Percentiles rank a stretch among this genome's conserved stretches.
Evolutionary conservation across 257 asterid species (phyloP).

Genomic region (Cynanchum wilfordii): DNA sequence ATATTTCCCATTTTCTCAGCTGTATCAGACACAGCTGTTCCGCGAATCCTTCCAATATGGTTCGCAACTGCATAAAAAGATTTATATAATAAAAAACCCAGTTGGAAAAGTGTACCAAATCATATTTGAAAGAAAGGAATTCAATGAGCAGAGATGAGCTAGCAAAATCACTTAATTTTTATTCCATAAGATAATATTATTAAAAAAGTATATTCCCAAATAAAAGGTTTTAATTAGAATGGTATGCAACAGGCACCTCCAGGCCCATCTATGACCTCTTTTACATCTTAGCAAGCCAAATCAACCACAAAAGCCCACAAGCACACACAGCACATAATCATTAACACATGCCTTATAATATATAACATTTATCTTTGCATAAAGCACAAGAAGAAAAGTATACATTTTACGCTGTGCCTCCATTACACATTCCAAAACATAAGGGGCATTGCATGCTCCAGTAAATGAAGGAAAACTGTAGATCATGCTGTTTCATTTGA

Average conservation of each 20-base stretch:
- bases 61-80: constrained; percentile 6
- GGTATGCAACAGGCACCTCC: background rate
- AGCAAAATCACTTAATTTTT: too few species aligned
- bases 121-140: background rate
- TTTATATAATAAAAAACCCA: background rate
- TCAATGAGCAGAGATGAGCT: background rate
- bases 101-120: background rate
- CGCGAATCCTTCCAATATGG: constrained; percentile 29
- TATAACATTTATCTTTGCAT: background rate
- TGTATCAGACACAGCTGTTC: constrained; percentile 37
- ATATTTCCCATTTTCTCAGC: constrained; percentile 52
- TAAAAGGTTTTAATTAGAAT: background rate
- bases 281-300: background rate
- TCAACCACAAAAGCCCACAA: background rate
- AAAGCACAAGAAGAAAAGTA: background rate
- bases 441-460: background rate
- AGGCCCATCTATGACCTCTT: too few species aligned
- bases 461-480: background rate
- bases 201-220: background rate
- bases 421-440: background rate
- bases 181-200: background rate
- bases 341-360: background rate
- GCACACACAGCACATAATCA: too few species aligned
- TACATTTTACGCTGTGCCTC: background rate
- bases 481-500: background rate